phyloP scores from a whole-genome alignment of 2,329 filamentous ascomycete species.

The Penicillium thymicola region DNA sequence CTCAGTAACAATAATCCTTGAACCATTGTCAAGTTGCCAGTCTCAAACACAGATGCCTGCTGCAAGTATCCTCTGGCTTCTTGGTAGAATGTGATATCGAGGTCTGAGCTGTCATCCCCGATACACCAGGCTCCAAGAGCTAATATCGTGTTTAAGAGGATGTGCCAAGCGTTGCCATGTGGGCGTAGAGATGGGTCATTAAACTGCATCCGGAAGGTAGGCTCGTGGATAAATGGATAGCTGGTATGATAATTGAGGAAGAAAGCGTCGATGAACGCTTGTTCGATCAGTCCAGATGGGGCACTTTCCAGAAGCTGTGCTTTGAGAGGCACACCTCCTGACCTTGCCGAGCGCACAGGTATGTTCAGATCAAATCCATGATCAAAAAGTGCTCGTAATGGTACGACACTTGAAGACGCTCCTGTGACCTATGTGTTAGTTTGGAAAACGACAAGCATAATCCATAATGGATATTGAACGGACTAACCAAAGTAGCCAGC shows the following conservation, averaged over 20 bases:
- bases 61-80: conserved; percentile 48
- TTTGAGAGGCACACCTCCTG: conserved; percentile 35
- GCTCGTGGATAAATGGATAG: conserved; percentile 50
- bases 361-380: conserved; percentile 42
- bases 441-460: background rate
- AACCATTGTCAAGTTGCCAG: conserved; percentile 49
- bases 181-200: conserved; percentile 44
- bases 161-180: conserved; percentile 44
- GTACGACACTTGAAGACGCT: conserved; percentile 41
- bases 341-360: conserved; percentile 28
- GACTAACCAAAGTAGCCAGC: conserved; percentile 38
- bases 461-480: background rate
- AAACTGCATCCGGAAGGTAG: conserved; percentile 48
- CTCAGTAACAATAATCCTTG: conserved; percentile 48
- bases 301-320: conserved; percentile 38
- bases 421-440: conserved; percentile 18
- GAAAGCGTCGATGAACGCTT: conserved; percentile 46
- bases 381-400: conserved; percentile 37
- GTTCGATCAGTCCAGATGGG: conserved; percentile 38
- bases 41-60: conserved; percentile 47
- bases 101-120: conserved; percentile 40
- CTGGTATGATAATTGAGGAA: conserved; percentile 48
- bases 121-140: conserved; percentile 47
- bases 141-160: conserved; percentile 46
- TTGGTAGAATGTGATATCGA: conserved; percentile 47